A percentile compares a stretch with the other conserved stretches of the same genome.
Conservation (phyloP, 805 yeast species). For the Myxozyma neotropica region DNA sequence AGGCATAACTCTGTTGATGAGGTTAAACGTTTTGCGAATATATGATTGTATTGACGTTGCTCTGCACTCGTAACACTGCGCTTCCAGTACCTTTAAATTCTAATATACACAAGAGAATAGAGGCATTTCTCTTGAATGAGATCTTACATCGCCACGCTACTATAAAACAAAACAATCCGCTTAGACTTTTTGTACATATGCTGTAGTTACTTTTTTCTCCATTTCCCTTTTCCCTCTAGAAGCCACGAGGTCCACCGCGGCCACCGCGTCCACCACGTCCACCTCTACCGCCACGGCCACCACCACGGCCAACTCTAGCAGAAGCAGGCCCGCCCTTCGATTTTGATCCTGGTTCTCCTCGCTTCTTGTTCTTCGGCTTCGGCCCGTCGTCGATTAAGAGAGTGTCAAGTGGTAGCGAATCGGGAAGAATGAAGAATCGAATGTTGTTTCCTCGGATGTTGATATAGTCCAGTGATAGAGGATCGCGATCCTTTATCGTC, state of each 20-base stretch:
- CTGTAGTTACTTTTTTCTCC: neutral
- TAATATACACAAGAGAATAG: conserved; percentile 8
- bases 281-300: conserved; percentile 37
- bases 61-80: neutral
- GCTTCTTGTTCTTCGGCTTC: conserved; percentile 41
- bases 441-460: conserved; percentile 88
- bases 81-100: neutral
- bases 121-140: neutral
- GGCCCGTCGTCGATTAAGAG: conserved; percentile 50
- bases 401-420: conserved; percentile 68
- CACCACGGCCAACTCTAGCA: conserved; percentile 37
- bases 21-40: neutral
- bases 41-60: neutral
- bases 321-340: conserved; percentile 33
- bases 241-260: conserved; percentile 37
- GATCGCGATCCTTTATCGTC: conserved; percentile 70
- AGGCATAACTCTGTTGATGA: too few species aligned
- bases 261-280: conserved; percentile 38
- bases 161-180: neutral
- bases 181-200: neutral
- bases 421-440: conserved; percentile 81
- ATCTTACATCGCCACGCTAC: conserved; percentile 2
- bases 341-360: conserved; percentile 35
- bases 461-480: conserved; percentile 71
- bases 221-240: too few species aligned